Conservation (phyloP, 75 land plant genomes). For the Pinus tabuliformis region DNA sequence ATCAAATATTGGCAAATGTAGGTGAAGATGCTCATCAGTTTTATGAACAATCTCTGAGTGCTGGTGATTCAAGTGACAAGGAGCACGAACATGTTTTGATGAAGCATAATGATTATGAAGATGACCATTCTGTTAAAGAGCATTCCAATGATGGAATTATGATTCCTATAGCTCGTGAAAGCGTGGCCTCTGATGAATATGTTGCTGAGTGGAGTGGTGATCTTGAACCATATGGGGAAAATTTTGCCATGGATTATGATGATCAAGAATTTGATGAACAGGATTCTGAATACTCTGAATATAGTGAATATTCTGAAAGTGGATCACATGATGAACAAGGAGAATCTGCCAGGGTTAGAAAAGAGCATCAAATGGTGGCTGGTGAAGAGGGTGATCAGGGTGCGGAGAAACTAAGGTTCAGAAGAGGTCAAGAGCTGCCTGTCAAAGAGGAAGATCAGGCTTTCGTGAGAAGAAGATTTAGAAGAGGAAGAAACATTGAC, state of each 20-base stretch:
- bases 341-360: neutral
- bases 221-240: neutral
- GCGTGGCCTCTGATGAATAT: neutral
- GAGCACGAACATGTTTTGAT: neutral
- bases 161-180: too few species aligned
- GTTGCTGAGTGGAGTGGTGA: neutral
- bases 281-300: constrained; percentile 8
- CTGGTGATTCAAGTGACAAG: neutral
- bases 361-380: neutral
- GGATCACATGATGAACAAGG: neutral
- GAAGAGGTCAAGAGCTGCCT: neutral
- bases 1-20: neutral
- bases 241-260: neutral
- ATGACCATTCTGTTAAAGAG: constrained; percentile 5
- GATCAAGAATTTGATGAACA: constrained; percentile 1
- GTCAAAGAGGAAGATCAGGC: neutral
- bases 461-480: constrained; percentile 27
- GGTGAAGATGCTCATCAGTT: neutral
- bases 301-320: neutral
- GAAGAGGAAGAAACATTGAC: constrained; percentile 15
- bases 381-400: neutral
- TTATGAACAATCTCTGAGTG: neutral
- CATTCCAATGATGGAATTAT: neutral
- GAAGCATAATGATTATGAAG: neutral
- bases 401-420: constrained; percentile 6